Percentiles rank a stretch among this genome's conserved stretches.
phyloP scores from a whole-genome alignment of 1,284 basidiomycete genomes.

The Cryptococcus sp. region DNA sequence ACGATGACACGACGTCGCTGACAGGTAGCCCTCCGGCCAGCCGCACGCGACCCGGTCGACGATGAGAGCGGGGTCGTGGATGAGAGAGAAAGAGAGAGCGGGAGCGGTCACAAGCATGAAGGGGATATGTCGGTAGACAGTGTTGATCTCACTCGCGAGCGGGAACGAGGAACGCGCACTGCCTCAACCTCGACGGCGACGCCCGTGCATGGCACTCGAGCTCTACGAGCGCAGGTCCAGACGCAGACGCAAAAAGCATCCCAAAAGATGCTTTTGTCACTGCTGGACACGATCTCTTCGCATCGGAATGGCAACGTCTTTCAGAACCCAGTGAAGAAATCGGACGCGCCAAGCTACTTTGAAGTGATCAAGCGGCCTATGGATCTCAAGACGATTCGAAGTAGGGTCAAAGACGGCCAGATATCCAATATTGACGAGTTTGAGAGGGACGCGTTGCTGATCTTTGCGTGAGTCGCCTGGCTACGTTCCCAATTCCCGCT shows the following conservation, averaged over 20 bases:
- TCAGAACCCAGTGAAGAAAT: constrained; percentile 79
- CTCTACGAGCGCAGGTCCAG: constrained; percentile 8
- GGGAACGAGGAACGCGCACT: constrained; percentile 12
- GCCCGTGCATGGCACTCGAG: constrained; percentile 4
- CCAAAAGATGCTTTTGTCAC: constrained; percentile 73
- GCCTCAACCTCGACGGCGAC: constrained; percentile 7
- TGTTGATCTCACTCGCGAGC: constrained; percentile 3
- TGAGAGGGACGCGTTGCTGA: constrained; percentile 82
- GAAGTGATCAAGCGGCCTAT: constrained; percentile 88
- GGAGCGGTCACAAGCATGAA: constrained; percentile 4
- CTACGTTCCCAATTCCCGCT: no score
- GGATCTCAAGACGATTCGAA: constrained; percentile 87
- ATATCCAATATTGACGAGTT: constrained; percentile 80
- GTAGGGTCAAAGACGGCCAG: constrained; percentile 74
- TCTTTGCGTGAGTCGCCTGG: constrained; percentile 68
- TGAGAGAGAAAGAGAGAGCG: constrained; percentile 27
- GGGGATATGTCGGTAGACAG: neutral
- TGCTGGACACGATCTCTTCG: constrained; percentile 77
- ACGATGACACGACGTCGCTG: constrained; percentile 19
- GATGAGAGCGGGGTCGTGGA: no score
- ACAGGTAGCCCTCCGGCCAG: constrained; percentile 37
- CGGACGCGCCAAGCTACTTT: constrained; percentile 83
- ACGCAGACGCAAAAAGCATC: constrained; percentile 64
- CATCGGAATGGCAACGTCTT: constrained; percentile 87
- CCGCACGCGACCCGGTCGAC: constrained; percentile 19